These are phyloP conservation scores for Gryganskiella cystojenkinii DNA, from an alignment of 192 early-diverging fungal species.

Conservation along the genomic window DNA sequence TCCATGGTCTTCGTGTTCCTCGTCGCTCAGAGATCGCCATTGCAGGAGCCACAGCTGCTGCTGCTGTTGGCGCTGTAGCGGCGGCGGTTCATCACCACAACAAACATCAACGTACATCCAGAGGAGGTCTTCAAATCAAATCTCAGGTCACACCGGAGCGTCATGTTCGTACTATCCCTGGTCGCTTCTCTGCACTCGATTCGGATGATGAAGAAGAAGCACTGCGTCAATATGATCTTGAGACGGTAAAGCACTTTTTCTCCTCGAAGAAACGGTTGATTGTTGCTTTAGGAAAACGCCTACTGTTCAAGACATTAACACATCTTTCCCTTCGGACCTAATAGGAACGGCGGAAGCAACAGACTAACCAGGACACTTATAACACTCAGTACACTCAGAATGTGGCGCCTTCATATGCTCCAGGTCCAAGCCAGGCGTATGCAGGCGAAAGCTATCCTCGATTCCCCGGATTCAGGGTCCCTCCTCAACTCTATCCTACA, in stretches of 20 bases:
- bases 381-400: too few species aligned
- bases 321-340: too few species aligned
- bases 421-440: too few species aligned
- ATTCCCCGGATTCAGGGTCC: not conserved
- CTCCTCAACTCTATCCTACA: conserved; percentile 30
- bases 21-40: not conserved
- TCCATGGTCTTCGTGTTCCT: not conserved
- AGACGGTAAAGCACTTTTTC: conserved; percentile 1
- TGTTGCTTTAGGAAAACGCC: not conserved
- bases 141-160: conserved; percentile 18
- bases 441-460: too few species aligned
- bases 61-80: not conserved
- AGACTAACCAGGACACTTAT: too few species aligned
- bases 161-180: conserved; percentile 29
- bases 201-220: conserved; percentile 38
- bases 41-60: not conserved
- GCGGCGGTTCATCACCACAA: conserved; percentile 4
- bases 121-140: conserved; percentile 16
- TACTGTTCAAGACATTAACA: too few species aligned
- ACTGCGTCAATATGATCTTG: not conserved
- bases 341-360: too few species aligned
- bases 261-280: too few species aligned
- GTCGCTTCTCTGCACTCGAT: conserved; percentile 43
- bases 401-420: too few species aligned
- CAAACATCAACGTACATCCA: conserved; percentile 14